Evolutionary conservation across 371 early-diverging fungal genomes (phyloP), one percentile per base, ranked within the genome.

Genomic region (Rhizopus sp.): DNA sequence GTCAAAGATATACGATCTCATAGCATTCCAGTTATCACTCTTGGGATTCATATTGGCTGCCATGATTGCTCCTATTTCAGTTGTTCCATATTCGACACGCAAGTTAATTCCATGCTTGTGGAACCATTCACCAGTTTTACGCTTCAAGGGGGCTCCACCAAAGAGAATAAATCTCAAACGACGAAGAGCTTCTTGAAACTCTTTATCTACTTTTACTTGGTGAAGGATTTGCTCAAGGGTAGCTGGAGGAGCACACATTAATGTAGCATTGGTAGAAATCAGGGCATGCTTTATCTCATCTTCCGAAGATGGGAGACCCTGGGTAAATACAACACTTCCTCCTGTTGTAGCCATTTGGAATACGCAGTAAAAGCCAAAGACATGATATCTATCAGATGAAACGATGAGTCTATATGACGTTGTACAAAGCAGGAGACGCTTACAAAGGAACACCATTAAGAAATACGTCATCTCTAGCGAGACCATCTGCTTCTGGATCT

Each of bases 81-180:
- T 60, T 5, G 58, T 33, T 45, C 66, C 66, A 17, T 60, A 65
- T 7, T 49, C 9, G 9, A 32, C 17, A 9, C 60, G 53, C 39
- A 61, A n/a, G 40, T 60, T 57, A 3, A 67, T 30, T 5, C 56
- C 45, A 37, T 50, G 49, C 13, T 46, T 12, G 0, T 48, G 47
- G 16, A 59, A 48, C 62, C 62, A 63, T 9, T 59, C 47, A 10
- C 59, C 59, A 3, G 53, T 29, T 35, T 57, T 55, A 4, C 17
- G 5, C 16, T 48, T 62, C 38, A 95, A 72, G 16, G 92, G 87
- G 1, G 96, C 95, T 34, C 93, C 93, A 16, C 94, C 96, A 50
- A 80, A 83, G 6, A 95, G 60, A 42, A 82, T 82, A 68, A 81
- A 78, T 7, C 61, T 65, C 30, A 59, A 60, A 3, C 16, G 16